Evolutionary conservation across 2,329 filamentous ascomycete genomes (phyloP).

Genomic region (Fusarium sororula): DNA sequence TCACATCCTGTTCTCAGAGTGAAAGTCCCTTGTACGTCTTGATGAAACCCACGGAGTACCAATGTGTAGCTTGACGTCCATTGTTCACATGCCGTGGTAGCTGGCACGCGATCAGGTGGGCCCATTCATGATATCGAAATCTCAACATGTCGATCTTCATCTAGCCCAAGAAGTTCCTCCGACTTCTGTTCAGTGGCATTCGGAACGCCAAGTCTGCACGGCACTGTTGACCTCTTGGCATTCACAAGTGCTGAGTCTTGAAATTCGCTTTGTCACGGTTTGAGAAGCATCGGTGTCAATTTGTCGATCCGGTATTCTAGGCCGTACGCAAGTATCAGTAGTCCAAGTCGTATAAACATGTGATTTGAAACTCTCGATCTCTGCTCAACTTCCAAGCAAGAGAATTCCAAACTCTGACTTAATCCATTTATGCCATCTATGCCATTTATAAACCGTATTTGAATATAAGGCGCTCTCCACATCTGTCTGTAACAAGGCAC

Average conservation of each 20-base stretch:
- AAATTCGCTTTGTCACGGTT: neutral
- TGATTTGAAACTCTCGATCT: neutral
- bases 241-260: neutral
- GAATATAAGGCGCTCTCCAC: neutral
- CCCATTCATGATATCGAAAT: neutral
- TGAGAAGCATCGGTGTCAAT: neutral
- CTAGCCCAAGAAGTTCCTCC: neutral
- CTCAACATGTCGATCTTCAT: conserved; percentile 18
- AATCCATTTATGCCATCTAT: neutral
- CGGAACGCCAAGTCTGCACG: conserved; percentile 3
- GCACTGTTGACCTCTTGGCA: conserved; percentile 10
- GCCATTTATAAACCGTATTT: neutral
- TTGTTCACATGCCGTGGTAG: neutral
- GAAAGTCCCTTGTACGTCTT: neutral
- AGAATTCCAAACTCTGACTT: neutral
- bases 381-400: neutral
- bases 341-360: neutral
- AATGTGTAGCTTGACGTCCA: neutral
- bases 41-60: neutral
- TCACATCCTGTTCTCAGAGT: neutral
- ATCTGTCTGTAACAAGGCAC: neutral
- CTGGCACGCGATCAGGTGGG: neutral
- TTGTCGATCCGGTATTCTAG: neutral
- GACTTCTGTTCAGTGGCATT: neutral
- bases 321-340: neutral